Conservation (phyloP, 2,329 filamentous ascomycete genomes). For the Teratosphaeria epicoccoides region DNA sequence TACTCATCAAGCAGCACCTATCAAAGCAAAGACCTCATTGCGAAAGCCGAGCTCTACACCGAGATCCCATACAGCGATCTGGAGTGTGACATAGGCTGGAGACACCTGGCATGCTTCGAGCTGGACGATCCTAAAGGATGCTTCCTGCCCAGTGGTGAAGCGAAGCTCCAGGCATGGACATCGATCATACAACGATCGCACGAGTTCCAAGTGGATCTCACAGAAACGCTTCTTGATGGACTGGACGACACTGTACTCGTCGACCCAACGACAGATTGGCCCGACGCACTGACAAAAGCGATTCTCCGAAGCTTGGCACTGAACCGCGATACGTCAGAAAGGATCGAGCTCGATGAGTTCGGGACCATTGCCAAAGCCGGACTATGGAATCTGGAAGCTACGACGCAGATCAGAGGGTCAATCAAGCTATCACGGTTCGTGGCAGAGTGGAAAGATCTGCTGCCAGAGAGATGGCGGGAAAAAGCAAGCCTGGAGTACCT, state of each 20-base stretch:
- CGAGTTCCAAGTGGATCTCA: constrained; percentile 33
- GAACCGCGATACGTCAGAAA: constrained; percentile 2
- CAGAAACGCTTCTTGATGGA: constrained; percentile 27
- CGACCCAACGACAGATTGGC: constrained; percentile 26
- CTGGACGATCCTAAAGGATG: constrained; percentile 20
- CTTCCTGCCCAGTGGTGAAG: constrained; percentile 39
- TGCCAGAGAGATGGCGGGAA: constrained; percentile 26
- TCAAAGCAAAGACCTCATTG: constrained; percentile 11
- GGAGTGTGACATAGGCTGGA: constrained; percentile 43
- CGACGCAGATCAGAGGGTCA: not conserved
- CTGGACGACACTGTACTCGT: constrained; percentile 9
- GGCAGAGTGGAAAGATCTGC: constrained; percentile 27
- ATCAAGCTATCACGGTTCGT: constrained; percentile 23
- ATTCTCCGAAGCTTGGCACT: constrained; percentile 21
- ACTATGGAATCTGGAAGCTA: constrained; percentile 12
- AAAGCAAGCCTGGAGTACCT: constrained; percentile 17
- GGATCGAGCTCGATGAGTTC: constrained; percentile 20
- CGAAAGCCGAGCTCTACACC: constrained; percentile 33
- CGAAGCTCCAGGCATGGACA: constrained; percentile 40
- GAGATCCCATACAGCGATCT: constrained; percentile 43
- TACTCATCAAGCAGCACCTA: constrained; percentile 26
- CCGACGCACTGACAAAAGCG: constrained; percentile 25
- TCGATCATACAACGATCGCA: constrained; percentile 31
- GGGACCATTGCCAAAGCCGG: constrained; percentile 16
- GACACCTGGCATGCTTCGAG: constrained; percentile 44